These are phyloP conservation scores for Penicillium vulpinum DNA, from an alignment of 2,329 filamentous ascomycete species.

Conservation along the genomic window DNA sequence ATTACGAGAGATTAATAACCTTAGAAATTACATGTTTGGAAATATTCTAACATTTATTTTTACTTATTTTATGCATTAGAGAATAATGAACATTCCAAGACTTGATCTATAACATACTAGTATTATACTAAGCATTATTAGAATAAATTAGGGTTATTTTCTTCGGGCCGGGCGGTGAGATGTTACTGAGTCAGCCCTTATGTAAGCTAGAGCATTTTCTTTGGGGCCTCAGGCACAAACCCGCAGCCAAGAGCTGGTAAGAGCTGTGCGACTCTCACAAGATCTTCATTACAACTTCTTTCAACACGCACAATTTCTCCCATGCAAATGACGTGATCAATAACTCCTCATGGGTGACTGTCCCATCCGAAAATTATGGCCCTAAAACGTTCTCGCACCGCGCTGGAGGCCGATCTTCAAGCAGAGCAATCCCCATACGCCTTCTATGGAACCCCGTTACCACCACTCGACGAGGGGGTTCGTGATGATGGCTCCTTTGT, in stretches of 20 bases:
- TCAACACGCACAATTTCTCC: not conserved
- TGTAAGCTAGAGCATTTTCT: not conserved
- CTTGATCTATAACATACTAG: not conserved
- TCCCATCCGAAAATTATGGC: conserved; percentile 56
- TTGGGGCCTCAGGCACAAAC: not conserved
- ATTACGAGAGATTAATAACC: not conserved
- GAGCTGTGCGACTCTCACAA: not conserved
- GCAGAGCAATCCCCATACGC: conserved; percentile 71
- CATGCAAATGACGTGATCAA: conserved; percentile 8
- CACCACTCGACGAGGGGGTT: conserved; percentile 69
- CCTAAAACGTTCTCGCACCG: conserved; percentile 73
- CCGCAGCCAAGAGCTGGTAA: not conserved
- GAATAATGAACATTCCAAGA: not conserved
- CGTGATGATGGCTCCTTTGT: conserved; percentile 91
- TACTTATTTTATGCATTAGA: not conserved
- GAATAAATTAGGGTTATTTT: not conserved
- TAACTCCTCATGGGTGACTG: not conserved
- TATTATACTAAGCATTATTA: not conserved
- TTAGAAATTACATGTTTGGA: not conserved
- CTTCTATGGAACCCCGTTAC: conserved; percentile 80
- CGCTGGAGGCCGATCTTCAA: conserved; percentile 74
- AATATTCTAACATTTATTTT: not conserved
- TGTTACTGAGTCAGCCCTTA: not conserved
- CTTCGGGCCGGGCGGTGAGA: not conserved
- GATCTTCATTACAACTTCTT: not conserved